phyloP scores from a whole-genome alignment of 139 green algal species.

The Haematococcus lacustris region DNA sequence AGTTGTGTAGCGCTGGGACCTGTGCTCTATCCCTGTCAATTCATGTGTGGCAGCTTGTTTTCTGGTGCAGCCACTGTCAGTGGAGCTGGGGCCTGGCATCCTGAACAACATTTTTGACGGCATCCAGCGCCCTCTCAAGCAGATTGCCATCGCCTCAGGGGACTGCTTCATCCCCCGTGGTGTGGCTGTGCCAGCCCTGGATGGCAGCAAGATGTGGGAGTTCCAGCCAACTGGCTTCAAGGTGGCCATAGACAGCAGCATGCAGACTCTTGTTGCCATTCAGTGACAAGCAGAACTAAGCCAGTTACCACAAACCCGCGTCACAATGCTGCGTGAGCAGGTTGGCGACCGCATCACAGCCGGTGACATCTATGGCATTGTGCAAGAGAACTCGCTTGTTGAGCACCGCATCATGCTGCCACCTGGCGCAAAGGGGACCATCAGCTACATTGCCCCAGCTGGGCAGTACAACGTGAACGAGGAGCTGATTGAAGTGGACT shows the following conservation, averaged over 20 bases:
- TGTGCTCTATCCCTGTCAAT: not conserved
- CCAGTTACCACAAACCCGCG: too few species aligned
- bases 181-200: conserved; percentile 86
- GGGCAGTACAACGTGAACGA: conserved; percentile 88
- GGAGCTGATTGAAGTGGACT: conserved; percentile 96
- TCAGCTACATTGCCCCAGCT: conserved; percentile 86
- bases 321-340: conserved; percentile 34
- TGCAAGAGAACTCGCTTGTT: conserved; percentile 93
- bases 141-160: conserved; percentile 68
- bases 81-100: conserved; percentile 94
- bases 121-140: conserved; percentile 95
- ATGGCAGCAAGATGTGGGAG: conserved; percentile 80
- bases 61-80: conserved; percentile 75
- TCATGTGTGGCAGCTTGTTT: not conserved
- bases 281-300: too few species aligned
- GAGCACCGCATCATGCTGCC: conserved; percentile 90
- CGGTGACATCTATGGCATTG: conserved; percentile 92
- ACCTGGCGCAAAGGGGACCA: conserved; percentile 70
- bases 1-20: too few species aligned
- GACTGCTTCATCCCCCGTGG: conserved; percentile 96
- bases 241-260: too few species aligned
- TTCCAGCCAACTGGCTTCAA: conserved; percentile 85
- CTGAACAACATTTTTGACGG: conserved; percentile 98
- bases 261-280: too few species aligned
- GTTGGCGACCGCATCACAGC: conserved; percentile 86